A percentile compares a stretch with the other conserved stretches of the same genome.
Conservation (phyloP, 2,329 filamentous ascomycete genomes). For the Fusarium austroafricanum region DNA sequence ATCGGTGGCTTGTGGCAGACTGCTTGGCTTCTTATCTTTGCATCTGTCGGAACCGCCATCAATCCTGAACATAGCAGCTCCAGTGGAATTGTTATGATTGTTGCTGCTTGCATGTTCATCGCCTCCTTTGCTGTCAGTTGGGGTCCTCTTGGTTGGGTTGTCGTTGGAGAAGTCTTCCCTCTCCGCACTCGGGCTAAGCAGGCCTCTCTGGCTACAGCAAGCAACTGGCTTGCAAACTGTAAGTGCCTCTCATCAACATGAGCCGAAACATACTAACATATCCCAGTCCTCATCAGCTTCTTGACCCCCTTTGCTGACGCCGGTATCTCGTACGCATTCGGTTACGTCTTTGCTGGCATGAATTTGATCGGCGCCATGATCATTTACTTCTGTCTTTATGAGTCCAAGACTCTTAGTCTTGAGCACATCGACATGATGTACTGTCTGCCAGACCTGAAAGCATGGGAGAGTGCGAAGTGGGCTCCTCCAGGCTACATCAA, state of each 20-base stretch:
- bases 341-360: constrained; percentile 74
- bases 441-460: constrained; percentile 65
- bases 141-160: constrained; percentile 77
- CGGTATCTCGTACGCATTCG: constrained; percentile 71
- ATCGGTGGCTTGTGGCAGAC: constrained; percentile 76
- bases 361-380: constrained; percentile 68
- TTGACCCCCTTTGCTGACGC: constrained; percentile 74
- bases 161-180: constrained; percentile 74
- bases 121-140: constrained; percentile 76
- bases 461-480: constrained; percentile 70
- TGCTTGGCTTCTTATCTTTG: constrained; percentile 73
- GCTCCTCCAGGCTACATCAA: constrained; percentile 57
- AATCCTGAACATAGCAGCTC: constrained; percentile 57
- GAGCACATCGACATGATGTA: constrained; percentile 81
- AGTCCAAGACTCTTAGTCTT: constrained; percentile 71
- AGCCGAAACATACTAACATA: constrained; percentile 6
- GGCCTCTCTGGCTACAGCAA: constrained; percentile 65
- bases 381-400: constrained; percentile 77
- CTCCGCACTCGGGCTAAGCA: constrained; percentile 66
- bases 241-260: constrained; percentile 31
- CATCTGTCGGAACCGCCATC: constrained; percentile 63
- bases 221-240: constrained; percentile 71
- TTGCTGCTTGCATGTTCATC: constrained; percentile 80
- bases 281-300: constrained; percentile 69
- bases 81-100: constrained; percentile 75